Conservation (phyloP, 805 yeast species). For the Ogataea glucozyma region DNA sequence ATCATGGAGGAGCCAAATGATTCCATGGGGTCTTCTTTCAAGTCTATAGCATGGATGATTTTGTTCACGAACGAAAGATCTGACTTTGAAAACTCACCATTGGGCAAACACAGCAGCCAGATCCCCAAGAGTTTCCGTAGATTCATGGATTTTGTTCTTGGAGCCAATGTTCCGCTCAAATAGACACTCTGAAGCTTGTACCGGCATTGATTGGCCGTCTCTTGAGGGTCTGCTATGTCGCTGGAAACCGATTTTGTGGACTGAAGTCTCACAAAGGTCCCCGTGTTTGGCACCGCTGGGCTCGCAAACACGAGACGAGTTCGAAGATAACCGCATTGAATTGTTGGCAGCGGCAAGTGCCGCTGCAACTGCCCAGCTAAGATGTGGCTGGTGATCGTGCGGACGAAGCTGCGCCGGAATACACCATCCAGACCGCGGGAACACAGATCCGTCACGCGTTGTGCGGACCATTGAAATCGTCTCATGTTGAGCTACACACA, state of each 20-base stretch:
- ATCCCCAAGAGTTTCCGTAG: slow-evolving; percentile 24
- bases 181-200: slow-evolving; percentile 29
- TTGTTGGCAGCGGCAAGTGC: too few species aligned
- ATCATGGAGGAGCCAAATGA: slow-evolving; percentile 26
- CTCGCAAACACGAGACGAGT: too few species aligned
- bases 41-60: slow-evolving; percentile 33
- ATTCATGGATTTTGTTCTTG: slow-evolving; percentile 29
- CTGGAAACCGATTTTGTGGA: slow-evolving; percentile 12
- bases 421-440: too few species aligned
- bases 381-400: too few species aligned
- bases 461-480: slow-evolving; percentile 1
- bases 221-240: slow-evolving; percentile 21
- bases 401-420: too few species aligned
- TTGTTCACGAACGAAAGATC: slow-evolving; percentile 33
- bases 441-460: too few species aligned
- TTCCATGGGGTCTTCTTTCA: slow-evolving; percentile 27
- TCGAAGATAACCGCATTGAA: too few species aligned
- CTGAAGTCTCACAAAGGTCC: neutral
- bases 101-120: slow-evolving; percentile 22
- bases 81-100: slow-evolving; percentile 24
- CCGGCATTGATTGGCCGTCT: slow-evolving; percentile 13
- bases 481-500: slow-evolving; percentile 3
- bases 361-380: too few species aligned
- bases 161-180: slow-evolving; percentile 26
- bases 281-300: neutral